Percentiles rank a stretch among this genome's conserved stretches.
phyloP scores from a whole-genome alignment of 176 grass and related monocot genomes.

The Phoenix roebelenii region DNA sequence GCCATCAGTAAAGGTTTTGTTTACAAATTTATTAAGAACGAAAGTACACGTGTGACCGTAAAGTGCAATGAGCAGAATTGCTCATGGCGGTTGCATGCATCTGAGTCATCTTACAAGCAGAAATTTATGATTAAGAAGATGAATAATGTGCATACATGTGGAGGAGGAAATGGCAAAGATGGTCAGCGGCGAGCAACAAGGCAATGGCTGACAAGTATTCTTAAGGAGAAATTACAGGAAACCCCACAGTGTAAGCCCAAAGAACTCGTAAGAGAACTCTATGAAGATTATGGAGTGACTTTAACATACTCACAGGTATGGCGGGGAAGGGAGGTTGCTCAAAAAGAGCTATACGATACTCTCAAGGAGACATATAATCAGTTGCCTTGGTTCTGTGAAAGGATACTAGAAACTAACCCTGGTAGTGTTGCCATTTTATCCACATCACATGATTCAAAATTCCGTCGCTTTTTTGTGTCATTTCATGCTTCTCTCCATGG shows the following conservation, averaged over 20 bases:
- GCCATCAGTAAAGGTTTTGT: slow-evolving; percentile 86
- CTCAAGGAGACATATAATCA: slow-evolving; percentile 84
- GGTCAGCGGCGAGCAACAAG: slow-evolving; percentile 77
- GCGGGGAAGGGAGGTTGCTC: slow-evolving; percentile 77
- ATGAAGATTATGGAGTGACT: slow-evolving; percentile 71
- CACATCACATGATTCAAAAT: slow-evolving; percentile 66
- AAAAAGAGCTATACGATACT: slow-evolving; percentile 85
- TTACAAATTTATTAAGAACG: slow-evolving; percentile 91
- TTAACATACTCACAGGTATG: slow-evolving; percentile 95
- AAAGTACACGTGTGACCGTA: slow-evolving; percentile 76
- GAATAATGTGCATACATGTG: slow-evolving; percentile 83
- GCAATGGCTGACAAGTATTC: slow-evolving; percentile 81
- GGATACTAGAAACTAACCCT: slow-evolving; percentile 79
- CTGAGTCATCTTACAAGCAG: slow-evolving; percentile 78
- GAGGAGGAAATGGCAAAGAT: slow-evolving; percentile 59
- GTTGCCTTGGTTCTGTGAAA: slow-evolving; percentile 85
- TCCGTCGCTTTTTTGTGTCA: slow-evolving; percentile 86
- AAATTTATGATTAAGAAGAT: slow-evolving; percentile 98
- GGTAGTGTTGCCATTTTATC: slow-evolving; percentile 77
- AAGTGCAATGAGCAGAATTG: slow-evolving; percentile 70
- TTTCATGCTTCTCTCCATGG: slow-evolving; percentile 94
- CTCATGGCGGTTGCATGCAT: slow-evolving; percentile 85
- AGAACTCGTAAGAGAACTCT: slow-evolving; percentile 78
- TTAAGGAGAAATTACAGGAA: slow-evolving; percentile 86
- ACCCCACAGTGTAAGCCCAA: slow-evolving; percentile 71